Evolutionary conservation across 805 yeast species (phyloP), one percentile per base, ranked within the genome.

Genomic region (Metahyphopichia silvanorum): DNA sequence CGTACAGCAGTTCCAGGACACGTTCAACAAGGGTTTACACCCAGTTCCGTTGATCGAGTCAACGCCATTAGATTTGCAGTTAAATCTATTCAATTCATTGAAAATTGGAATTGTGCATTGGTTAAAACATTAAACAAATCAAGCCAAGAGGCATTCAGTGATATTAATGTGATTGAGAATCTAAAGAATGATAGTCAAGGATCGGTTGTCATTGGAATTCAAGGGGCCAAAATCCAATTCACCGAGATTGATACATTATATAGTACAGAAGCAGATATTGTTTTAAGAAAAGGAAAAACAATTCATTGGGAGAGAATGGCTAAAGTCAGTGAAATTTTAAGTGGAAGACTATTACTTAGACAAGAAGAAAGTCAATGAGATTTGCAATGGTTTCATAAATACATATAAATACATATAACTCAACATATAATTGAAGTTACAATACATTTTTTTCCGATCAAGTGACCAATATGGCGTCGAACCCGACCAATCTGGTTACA

Each of bases 1-100:
- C 79, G 81, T 55, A 77, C 89, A 5, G 93, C 93, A 9, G 70
- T 81, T 34, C 94, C 94, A 16, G 93, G 94, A 15, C 94, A 84
- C 53, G 89, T 84, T 20, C 93, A 85, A 62, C 94, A 85, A 55
- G 94, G 94, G 52, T 80, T 79, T 32, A 62, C 77, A 19, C 93
- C 94, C 35, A 74, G 86, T 1, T 74, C 89, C 20, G 80, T 82
- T 55, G 94, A 85, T 56, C 69, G 94, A 63, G 78, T 83, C 2
- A 69, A 79, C 48, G 89, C 86, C 5, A 76, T 83, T 3, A 74
- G 86, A 53, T 76, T 79, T 41, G 82, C 88, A 1, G 72, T 82
- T 32, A 75, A 74, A 51, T 80, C 88, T 16, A 77, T 82, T 34
- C 77, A 77, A 39, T 84, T 77, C 63, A 72, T 85, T 42, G 91